A percentile compares a stretch with the other conserved stretches of the same genome.
phyloP scores from a whole-genome alignment of 2,329 filamentous ascomycete genomes.

The Fusarium penzigii region DNA sequence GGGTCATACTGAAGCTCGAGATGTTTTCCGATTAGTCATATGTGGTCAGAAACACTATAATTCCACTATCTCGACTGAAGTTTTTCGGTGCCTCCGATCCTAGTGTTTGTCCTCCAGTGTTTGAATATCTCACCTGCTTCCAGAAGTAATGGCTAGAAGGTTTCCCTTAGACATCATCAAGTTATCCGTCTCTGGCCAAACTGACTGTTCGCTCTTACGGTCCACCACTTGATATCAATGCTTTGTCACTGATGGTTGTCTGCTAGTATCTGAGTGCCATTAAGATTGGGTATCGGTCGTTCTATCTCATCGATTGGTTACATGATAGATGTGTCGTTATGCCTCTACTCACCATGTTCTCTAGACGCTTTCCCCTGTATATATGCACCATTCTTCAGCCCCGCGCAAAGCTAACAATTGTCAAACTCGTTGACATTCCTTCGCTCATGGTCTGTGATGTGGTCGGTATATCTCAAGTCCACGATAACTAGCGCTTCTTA shows the following conservation, averaged over 20 bases:
- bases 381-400: slow-evolving; percentile 9
- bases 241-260: neutral
- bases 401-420: slow-evolving; percentile 19
- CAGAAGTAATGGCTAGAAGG: no score
- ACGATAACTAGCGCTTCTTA: no score
- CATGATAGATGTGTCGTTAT: neutral
- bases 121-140: no score
- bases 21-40: no score
- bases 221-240: neutral
- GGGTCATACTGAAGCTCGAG: neutral
- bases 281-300: neutral
- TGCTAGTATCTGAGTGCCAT: neutral
- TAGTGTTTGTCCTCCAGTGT: no score
- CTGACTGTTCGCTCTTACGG: neutral
- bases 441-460: neutral
- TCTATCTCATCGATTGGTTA: neutral
- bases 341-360: slow-evolving; percentile 5
- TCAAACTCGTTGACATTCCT: slow-evolving; percentile 5
- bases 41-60: no score
- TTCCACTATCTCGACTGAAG: no score
- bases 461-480: neutral
- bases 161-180: no score
- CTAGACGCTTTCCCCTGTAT: slow-evolving; percentile 1
- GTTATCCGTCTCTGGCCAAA: no score
- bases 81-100: no score